Evolutionary conservation across 352 stramenopile species (phyloP).

Genomic region (Pythium guiyangense): DNA sequence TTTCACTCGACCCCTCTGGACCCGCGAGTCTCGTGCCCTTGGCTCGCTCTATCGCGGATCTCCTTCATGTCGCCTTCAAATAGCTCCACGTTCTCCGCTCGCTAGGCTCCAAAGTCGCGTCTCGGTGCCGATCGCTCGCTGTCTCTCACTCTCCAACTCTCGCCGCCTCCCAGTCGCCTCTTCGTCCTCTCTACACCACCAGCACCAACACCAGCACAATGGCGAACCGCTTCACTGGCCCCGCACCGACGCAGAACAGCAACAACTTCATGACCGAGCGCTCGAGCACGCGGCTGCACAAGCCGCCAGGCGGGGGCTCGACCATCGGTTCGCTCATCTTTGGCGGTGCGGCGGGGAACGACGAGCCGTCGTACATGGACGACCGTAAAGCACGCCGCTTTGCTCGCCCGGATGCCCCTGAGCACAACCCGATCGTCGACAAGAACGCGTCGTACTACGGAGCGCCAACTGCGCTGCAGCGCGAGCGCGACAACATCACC

Average conservation of each 20-base stretch:
- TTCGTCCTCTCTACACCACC: too few relatives aligned
- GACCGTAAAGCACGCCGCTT: constrained; percentile 47
- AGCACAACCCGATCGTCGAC: constrained; percentile 32
- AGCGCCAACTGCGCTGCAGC: constrained; percentile 25
- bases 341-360: constrained; percentile 28
- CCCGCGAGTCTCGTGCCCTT: too few relatives aligned
- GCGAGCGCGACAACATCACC: constrained; percentile 34
- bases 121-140: too few relatives aligned
- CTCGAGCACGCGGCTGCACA: constrained; percentile 70
- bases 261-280: constrained; percentile 79
- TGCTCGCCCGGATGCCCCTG: constrained; percentile 19
- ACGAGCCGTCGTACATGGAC: constrained; percentile 40
- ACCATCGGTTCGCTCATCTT: constrained; percentile 74
- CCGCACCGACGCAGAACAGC: constrained; percentile 42
- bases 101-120: too few relatives aligned
- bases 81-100: too few relatives aligned
- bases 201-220: constrained; percentile 8
- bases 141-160: too few relatives aligned
- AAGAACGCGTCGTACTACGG: constrained; percentile 40
- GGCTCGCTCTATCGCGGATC: too few relatives aligned
- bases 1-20: too few relatives aligned
- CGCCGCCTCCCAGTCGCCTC: not conserved
- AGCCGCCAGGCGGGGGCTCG: constrained; percentile 63
- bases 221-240: constrained; percentile 20
- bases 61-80: too few relatives aligned